phyloP scores from a whole-genome alignment of 2,329 filamentous ascomycete genomes.

The Phymatotrichopsis omnivora region DNA sequence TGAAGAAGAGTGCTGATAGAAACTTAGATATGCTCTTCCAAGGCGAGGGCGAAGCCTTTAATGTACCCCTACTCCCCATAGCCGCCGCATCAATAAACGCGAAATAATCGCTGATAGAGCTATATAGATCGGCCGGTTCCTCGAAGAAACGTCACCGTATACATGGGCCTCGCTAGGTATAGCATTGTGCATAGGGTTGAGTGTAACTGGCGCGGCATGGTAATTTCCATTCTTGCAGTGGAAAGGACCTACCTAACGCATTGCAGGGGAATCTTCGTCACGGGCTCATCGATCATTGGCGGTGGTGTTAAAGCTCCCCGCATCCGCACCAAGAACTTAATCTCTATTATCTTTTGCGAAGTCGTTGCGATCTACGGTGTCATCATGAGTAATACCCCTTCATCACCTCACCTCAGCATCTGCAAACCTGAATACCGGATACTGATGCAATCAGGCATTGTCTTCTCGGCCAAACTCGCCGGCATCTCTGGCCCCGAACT shows the following conservation, averaged over 20 bases:
- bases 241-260: conserved; percentile 11
- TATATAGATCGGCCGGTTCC: conserved; percentile 72
- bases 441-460: conserved; percentile 49
- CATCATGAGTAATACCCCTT: conserved; percentile 59
- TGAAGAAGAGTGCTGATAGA: conserved; percentile 20
- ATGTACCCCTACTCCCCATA: conserved; percentile 46
- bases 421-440: background rate
- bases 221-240: conserved; percentile 39
- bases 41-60: conserved; percentile 89
- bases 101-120: conserved; percentile 29
- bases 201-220: conserved; percentile 96
- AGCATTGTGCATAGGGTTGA: conserved; percentile 86
- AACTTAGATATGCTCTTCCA: conserved; percentile 99
- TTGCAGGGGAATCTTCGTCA: conserved; percentile 93
- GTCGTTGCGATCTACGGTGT: conserved; percentile 99
- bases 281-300: conserved; percentile 91
- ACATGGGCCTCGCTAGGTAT: conserved; percentile 89
- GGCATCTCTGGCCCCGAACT: conserved; percentile 54
- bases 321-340: conserved; percentile 98
- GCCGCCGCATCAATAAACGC: conserved; percentile 3
- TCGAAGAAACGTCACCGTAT: conserved; percentile 88
- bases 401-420: background rate
- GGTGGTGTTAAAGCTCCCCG: conserved; percentile 92
- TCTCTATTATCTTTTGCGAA: conserved; percentile 99
- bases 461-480: conserved; percentile 79